phyloP scores from a whole-genome alignment of 2,329 filamentous ascomycete genomes.

The Fusarium subtropicale region DNA sequence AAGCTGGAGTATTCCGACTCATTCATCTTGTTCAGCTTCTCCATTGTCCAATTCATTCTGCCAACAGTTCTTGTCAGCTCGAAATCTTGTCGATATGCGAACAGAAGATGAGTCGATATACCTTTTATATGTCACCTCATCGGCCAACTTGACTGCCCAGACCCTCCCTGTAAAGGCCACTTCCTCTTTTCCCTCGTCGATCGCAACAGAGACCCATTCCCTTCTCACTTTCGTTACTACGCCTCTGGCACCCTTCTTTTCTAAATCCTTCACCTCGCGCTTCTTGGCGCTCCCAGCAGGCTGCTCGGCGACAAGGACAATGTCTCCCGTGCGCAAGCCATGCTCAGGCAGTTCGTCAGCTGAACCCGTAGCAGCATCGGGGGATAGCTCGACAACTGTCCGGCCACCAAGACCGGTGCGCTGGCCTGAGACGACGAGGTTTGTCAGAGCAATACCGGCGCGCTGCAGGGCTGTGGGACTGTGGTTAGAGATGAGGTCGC shows the following conservation, averaged over 20 bases:
- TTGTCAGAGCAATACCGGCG: constrained; percentile 82
- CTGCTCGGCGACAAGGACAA: constrained; percentile 81
- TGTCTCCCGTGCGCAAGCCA: constrained; percentile 80
- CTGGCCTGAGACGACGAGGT: constrained; percentile 78
- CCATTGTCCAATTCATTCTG: constrained; percentile 74
- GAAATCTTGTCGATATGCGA: neutral
- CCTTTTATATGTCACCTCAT: constrained; percentile 74
- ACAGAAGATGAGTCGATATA: constrained; percentile 42
- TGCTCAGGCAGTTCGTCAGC: constrained; percentile 73
- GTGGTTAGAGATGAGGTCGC: constrained; percentile 73
- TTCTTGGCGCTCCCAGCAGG: constrained; percentile 78
- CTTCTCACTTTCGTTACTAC: constrained; percentile 75
- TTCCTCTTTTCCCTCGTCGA: constrained; percentile 73
- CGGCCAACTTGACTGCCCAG: constrained; percentile 75
- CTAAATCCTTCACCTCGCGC: constrained; percentile 76
- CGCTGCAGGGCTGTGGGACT: constrained; percentile 77
- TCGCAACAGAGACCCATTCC: constrained; percentile 71
- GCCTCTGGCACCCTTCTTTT: constrained; percentile 74
- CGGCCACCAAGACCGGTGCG: constrained; percentile 93
- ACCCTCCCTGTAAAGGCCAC: constrained; percentile 60
- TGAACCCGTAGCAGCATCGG: constrained; percentile 75
- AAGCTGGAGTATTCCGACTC: constrained; percentile 70
- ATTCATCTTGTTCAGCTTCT: constrained; percentile 67
- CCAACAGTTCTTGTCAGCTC: neutral
- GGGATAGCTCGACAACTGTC: constrained; percentile 82